Evolutionary conservation across 2,329 filamentous ascomycete species (phyloP), one percentile per base, ranked within the genome.

Genomic region (Arthrobotrys sphaeroides): DNA sequence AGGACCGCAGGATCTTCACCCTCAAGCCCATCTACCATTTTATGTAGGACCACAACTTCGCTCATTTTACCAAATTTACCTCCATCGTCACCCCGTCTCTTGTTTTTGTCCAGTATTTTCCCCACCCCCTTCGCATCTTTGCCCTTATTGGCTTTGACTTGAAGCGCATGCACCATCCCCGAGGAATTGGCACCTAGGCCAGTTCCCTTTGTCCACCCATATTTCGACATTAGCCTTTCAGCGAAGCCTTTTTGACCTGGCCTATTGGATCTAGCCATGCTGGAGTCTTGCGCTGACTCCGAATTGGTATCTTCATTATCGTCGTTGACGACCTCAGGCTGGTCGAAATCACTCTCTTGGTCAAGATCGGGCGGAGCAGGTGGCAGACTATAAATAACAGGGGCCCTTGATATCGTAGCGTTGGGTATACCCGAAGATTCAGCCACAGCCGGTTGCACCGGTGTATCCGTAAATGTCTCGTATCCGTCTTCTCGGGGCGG

Each of bases 161-260:
- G 89, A 2, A 99, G 85, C 3, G 94, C 92, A 20, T 93, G 92
- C 64, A 92, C 86, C 79, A 99, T 97, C 75, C 95, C 95, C 22
- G 89, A 89, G 31, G 89, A 89, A 77, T 90, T 88, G 13, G 92
- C 93, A 78, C 95, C 95, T 2, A 99, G 88, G 18, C 95, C 95
- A 77, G 90, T 87, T 22, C 95, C 95, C 80, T 94, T 90, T 36
- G 89, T 90, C 92, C 94, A 98, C 66, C 95, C 95, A 83, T 97
- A 95, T 82, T 97, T 98, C 76, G 89, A 88, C 89, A 99, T 93
- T 67, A 98, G 87, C 33, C 93, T 90, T 78, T 93, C 88, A 0
- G 93, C 95, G 82, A 97, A 97, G 60, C 90, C 91, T 78, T 89
- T 88, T 82, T 96, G 91, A 13, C 93, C 92, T 0, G 93, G 93